Conservation (phyloP, 2,329 filamentous ascomycete genomes). For the Hortaea sp. region DNA sequence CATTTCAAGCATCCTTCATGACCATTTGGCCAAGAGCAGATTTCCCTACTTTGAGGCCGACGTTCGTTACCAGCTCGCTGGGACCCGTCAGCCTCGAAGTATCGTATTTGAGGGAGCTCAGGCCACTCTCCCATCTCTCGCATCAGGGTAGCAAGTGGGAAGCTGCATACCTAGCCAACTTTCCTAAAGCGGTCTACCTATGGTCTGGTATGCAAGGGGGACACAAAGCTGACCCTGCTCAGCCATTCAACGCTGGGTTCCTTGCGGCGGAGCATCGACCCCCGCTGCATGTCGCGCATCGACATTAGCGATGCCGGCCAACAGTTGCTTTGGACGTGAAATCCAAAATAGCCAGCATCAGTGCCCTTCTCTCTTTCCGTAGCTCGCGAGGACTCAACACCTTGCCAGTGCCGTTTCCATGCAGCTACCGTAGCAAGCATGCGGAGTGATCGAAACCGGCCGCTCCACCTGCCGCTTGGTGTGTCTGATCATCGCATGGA, state of each 20-base stretch:
- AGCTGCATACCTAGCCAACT: conserved; percentile 35
- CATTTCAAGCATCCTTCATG: conserved; percentile 19
- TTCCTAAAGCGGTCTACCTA: conserved; percentile 32
- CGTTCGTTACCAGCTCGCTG: conserved; percentile 28
- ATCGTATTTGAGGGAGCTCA: conserved; percentile 35
- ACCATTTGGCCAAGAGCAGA: conserved; percentile 20
- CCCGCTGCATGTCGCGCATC: not conserved
- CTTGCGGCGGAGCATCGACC: conserved; percentile 8
- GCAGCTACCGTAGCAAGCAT: not conserved
- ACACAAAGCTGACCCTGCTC: conserved; percentile 2
- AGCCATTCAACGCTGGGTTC: conserved; percentile 7
- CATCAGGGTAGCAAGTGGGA: conserved; percentile 34
- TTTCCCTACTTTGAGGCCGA: conserved; percentile 14
- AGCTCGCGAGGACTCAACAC: not conserved
- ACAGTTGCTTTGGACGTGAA: no score
- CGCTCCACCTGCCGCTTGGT: conserved; percentile 17
- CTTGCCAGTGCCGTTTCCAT: not conserved
- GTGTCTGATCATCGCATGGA: conserved; percentile 23
- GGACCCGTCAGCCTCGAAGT: conserved; percentile 33
- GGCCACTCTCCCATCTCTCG: conserved; percentile 27
- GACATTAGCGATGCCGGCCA: not conserved
- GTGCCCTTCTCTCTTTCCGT: not conserved
- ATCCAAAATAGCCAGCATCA: no score
- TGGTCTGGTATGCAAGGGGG: conserved; percentile 18
- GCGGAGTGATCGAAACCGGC: conserved; percentile 11